These are phyloP conservation scores for Phaffomyces thermotolerans DNA, from an alignment of 805 yeast species.

Conservation along the genomic window DNA sequence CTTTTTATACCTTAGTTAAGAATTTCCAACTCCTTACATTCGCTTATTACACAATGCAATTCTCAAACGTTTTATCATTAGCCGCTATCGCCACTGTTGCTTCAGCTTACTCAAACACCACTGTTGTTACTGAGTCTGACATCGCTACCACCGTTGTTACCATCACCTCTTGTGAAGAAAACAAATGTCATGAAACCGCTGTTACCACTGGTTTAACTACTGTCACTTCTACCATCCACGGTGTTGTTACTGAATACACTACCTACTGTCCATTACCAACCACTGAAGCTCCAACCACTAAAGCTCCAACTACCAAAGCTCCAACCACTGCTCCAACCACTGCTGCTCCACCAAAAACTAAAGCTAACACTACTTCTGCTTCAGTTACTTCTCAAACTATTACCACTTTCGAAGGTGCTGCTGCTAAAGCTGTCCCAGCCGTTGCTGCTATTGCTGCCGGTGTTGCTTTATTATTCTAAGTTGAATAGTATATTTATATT, in stretches of 20 bases:
- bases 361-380: constrained; percentile 16
- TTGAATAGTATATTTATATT: constrained; percentile 7
- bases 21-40: constrained; percentile 22
- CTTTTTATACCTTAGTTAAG: constrained; percentile 4
- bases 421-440: constrained; percentile 39
- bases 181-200: constrained; percentile 8
- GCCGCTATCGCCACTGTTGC: constrained; percentile 22
- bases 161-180: constrained; percentile 12
- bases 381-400: constrained; percentile 7
- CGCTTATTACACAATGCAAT: constrained; percentile 28
- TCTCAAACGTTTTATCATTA: constrained; percentile 25
- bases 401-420: constrained; percentile 36
- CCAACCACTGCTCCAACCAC: not conserved
- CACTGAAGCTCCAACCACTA: not conserved
- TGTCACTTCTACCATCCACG: constrained; percentile 6
- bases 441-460: constrained; percentile 43
- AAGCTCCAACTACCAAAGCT: not conserved
- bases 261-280: constrained; percentile 11
- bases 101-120: constrained; percentile 15
- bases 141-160: constrained; percentile 7
- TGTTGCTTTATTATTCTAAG: constrained; percentile 42
- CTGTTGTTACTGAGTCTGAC: constrained; percentile 1
- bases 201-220: constrained; percentile 14
- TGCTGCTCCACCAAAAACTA: constrained; percentile 2
- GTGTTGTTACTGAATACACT: constrained; percentile 10